Conservation (phyloP, 1,284 basidiomycete species). For the Papiliotrema fonsecae region DNA sequence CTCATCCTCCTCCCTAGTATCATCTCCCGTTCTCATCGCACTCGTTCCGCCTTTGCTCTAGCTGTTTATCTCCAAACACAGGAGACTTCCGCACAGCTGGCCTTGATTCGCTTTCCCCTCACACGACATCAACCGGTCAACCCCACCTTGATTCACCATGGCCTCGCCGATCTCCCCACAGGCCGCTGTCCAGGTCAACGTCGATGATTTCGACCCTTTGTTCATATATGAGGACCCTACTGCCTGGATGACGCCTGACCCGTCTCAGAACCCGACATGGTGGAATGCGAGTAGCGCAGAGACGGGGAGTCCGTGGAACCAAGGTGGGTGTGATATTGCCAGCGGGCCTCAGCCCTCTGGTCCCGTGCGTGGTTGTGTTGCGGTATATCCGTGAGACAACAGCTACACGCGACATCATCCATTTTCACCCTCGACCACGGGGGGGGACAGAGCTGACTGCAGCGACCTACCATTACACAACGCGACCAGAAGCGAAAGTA, state of each 20-base stretch:
- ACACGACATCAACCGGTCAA: no score
- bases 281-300: slow-evolving; percentile 31
- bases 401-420: no score
- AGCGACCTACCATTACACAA: slow-evolving; percentile 45
- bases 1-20: no score
- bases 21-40: no score
- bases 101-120: no score
- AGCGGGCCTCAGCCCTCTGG: background rate
- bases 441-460: slow-evolving; percentile 8
- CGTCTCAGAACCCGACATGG: slow-evolving; percentile 40
- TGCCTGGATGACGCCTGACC: slow-evolving; percentile 46
- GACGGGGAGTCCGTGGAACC: slow-evolving; percentile 41
- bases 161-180: no score
- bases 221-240: slow-evolving; percentile 30
- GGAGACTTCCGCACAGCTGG: no score
- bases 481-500: slow-evolving; percentile 21
- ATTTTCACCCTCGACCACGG: background rate
- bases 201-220: slow-evolving; percentile 49
- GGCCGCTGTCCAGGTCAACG: slow-evolving; percentile 34
- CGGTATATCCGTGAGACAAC: no score
- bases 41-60: no score
- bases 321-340: slow-evolving; percentile 25
- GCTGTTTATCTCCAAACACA: no score
- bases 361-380: no score
- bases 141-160: no score